Percentiles rank a stretch among this genome's conserved stretches.
Evolutionary conservation across 2,329 filamentous ascomycete genomes (phyloP).

Genomic region (Grosmannia clavigera): DNA sequence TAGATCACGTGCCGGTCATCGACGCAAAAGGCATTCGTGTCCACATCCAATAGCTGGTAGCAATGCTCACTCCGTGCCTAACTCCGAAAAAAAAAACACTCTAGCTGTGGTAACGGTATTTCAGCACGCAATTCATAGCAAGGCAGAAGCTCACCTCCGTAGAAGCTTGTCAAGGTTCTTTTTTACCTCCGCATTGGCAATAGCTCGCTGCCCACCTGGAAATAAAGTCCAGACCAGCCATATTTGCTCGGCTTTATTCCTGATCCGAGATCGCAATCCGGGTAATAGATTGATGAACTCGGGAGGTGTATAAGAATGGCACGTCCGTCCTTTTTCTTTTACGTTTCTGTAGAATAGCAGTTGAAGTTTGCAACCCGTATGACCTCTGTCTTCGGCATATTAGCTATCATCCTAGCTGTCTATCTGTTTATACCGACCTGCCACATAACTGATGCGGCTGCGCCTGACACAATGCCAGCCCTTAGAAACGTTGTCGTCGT

Average conservation of each 20-base stretch:
- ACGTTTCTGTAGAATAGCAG: too few relatives aligned
- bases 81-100: neutral
- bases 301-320: neutral
- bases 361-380: neutral
- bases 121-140: neutral
- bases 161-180: neutral
- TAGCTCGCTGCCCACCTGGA: neutral
- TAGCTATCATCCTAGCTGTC: neutral
- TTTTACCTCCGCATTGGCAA: neutral
- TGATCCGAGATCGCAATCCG: neutral
- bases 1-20: constrained; percentile 4
- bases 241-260: neutral
- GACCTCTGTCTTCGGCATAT: neutral
- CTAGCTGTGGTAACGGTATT: neutral
- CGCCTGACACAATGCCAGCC: neutral
- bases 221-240: too few relatives aligned
- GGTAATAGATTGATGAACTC: neutral
- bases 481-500: constrained; percentile 8
- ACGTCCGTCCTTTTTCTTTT: neutral
- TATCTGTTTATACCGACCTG: neutral
- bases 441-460: neutral
- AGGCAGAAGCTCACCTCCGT: neutral
- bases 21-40: neutral
- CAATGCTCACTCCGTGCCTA: neutral
- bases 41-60: neutral